phyloP scores from a whole-genome alignment of 2,329 filamentous ascomycete species.

The Fusarium sp. region DNA sequence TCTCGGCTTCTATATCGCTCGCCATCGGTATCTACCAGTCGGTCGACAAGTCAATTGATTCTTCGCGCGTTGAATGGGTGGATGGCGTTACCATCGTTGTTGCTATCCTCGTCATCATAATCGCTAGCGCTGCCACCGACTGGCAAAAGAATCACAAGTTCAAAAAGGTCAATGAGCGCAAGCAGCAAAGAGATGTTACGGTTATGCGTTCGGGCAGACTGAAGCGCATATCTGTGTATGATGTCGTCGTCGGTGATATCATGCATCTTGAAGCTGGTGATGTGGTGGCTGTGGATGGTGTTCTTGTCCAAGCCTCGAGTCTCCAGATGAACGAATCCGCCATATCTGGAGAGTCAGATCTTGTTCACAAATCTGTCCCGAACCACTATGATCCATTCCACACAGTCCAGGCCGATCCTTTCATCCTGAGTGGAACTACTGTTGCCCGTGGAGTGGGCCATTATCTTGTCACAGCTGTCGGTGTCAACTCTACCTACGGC shows the following conservation, averaged over 20 bases:
- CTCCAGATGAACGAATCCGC: slow-evolving; percentile 79
- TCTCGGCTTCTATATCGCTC: slow-evolving; percentile 79
- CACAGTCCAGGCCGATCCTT: slow-evolving; percentile 72
- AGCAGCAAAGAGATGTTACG: slow-evolving; percentile 80
- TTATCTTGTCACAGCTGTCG: slow-evolving; percentile 80
- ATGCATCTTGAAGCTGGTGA: slow-evolving; percentile 80
- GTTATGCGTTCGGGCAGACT: slow-evolving; percentile 80
- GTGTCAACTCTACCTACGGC: slow-evolving; percentile 79
- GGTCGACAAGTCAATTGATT: slow-evolving; percentile 61
- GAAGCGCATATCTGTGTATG: slow-evolving; percentile 75
- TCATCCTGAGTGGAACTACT: slow-evolving; percentile 84
- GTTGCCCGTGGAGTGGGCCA: slow-evolving; percentile 81
- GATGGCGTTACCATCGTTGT: slow-evolving; percentile 84
- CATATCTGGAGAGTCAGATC: slow-evolving; percentile 80
- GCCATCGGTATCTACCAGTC: slow-evolving; percentile 81
- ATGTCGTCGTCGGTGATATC: slow-evolving; percentile 80
- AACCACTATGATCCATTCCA: slow-evolving; percentile 71
- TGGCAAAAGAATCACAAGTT: slow-evolving; percentile 87
- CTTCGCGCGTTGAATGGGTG: slow-evolving; percentile 79
- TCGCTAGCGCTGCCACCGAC: slow-evolving; percentile 83
- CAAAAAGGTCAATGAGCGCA: slow-evolving; percentile 83
- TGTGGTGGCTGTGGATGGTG: slow-evolving; percentile 76
- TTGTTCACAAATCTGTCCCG: slow-evolving; percentile 72
- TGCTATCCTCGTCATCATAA: slow-evolving; percentile 80
- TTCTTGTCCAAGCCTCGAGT: slow-evolving; percentile 68